Evolutionary conservation across 768 basidiomycete species (phyloP), one percentile per base, ranked within the genome.

Genomic region (Steccherinum ochraceum): DNA sequence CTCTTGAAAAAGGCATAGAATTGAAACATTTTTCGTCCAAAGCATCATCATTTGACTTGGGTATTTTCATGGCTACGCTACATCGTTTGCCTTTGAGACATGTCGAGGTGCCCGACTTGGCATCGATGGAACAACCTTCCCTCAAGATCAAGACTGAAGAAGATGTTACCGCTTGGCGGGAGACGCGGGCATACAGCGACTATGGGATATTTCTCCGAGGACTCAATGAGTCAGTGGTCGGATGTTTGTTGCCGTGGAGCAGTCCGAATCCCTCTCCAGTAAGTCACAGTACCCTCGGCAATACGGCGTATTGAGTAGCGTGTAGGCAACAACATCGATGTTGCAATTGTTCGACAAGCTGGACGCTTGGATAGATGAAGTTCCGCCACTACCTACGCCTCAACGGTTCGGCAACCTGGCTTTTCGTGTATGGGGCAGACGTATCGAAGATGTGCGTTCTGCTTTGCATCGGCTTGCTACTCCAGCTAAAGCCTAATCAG

Each of bases 381-480:
- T 93, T 7, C 93, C 93, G 2, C 81, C 85, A 0, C 74, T 80
- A 4, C 63, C 77, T 35, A 79, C 84, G 5, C 79, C 86, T 4
- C 94, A 96, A 58, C 77, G 93, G 10, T 99, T 88, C 63, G 95
- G 95, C 1, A 96, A 97, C 67, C 78, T 93, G 16, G 85, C 90
- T 0, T 98, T 97, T 60, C 74, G 93, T 49, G 78, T 78, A 13
- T 98, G 93, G 87, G 86, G 89, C 0, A 70, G 74, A 48, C 77
- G 84, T 26, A 73, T 96, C 24, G 81, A 89, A 68, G 78, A 89
- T 75, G 93, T 90, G 52, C 27, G 72, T 57, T 64, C 57, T 53
- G 53, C 40, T 43, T 47, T 47, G 46, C 20, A 5, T 43, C 30
- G 23, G 25, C 24, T 24, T n/a, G 46, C 16, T 46, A 27, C 40